phyloP scores from a whole-genome alignment of 768 basidiomycete species.

The Lactarius evosmus region DNA sequence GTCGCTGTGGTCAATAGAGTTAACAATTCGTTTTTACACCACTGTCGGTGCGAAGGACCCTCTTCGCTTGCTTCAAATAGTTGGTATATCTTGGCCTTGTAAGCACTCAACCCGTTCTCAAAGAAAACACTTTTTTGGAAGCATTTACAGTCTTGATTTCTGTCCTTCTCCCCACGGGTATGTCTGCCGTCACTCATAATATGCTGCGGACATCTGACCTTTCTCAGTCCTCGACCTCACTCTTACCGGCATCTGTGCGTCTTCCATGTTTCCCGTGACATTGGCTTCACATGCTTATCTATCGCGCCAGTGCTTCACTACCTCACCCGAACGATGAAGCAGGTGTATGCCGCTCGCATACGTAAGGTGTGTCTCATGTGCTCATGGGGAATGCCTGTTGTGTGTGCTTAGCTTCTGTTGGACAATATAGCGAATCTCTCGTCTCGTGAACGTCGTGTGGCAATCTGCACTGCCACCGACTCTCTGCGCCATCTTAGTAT shows the following conservation, averaged over 20 bases:
- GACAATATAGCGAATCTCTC: background rate
- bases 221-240: background rate
- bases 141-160: background rate
- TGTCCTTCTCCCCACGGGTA: background rate
- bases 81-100: slow-evolving; percentile 13
- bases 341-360: background rate
- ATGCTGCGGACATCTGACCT: background rate
- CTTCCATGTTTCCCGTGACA: background rate
- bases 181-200: background rate
- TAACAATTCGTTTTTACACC: background rate
- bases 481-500: slow-evolving; percentile 3
- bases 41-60: background rate
- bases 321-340: background rate
- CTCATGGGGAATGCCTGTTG: background rate
- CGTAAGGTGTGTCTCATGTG: slow-evolving; percentile 3
- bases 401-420: background rate
- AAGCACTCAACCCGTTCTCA: background rate
- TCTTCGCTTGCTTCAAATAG: background rate
- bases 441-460: slow-evolving; percentile 11
- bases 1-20: background rate
- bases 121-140: background rate
- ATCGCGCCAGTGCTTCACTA: background rate
- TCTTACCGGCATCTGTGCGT: background rate
- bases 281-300: background rate
- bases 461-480: slow-evolving; percentile 18